A percentile compares a stretch with the other conserved stretches of the same genome.
These are phyloP conservation scores for Claviceps humidiphila DNA, from an alignment of 2,329 filamentous ascomycete species.

Conservation along the genomic window DNA sequence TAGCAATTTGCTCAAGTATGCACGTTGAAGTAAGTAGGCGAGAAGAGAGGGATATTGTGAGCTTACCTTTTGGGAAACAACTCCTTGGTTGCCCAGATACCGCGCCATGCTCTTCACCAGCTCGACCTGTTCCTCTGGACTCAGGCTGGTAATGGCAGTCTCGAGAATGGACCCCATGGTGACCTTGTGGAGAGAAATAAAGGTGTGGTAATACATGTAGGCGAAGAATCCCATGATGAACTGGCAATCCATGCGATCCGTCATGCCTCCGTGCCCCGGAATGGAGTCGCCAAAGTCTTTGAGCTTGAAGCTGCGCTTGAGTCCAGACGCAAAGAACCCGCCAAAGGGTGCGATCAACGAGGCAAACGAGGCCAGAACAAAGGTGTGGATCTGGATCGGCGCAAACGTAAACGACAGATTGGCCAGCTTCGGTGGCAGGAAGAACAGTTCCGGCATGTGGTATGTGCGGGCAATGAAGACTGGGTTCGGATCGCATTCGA, in stretches of 20 bases:
- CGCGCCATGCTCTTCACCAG: constrained; percentile 51
- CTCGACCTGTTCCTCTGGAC: constrained; percentile 79
- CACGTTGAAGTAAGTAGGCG: too few species aligned
- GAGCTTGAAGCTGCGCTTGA: constrained; percentile 99
- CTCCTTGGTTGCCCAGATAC: constrained; percentile 53
- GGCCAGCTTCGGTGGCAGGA: constrained; percentile 42
- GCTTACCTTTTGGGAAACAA: constrained; percentile 19
- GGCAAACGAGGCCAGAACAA: constrained; percentile 83
- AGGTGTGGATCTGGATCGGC: constrained; percentile 87
- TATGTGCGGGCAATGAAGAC: constrained; percentile 75
- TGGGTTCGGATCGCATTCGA: constrained; percentile 82
- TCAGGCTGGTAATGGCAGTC: constrained; percentile 78
- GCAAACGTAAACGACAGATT: constrained; percentile 58
- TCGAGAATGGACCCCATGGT: constrained; percentile 82
- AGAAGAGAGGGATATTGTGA: background rate
- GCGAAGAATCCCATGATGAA: constrained; percentile 99
- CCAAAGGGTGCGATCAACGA: constrained; percentile 95
- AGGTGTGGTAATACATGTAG: constrained; percentile 97
- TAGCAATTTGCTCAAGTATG: background rate
- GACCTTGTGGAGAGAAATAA: constrained; percentile 80
- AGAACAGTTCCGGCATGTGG: constrained; percentile 57
- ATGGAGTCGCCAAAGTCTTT: constrained; percentile 99
- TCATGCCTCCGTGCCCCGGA: constrained; percentile 93
- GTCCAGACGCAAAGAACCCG: constrained; percentile 92
- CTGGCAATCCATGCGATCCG: constrained; percentile 98